Base-by-base conservation (phyloP, 805 yeast genomes). In the Kluyveromyces lactis region DNA sequence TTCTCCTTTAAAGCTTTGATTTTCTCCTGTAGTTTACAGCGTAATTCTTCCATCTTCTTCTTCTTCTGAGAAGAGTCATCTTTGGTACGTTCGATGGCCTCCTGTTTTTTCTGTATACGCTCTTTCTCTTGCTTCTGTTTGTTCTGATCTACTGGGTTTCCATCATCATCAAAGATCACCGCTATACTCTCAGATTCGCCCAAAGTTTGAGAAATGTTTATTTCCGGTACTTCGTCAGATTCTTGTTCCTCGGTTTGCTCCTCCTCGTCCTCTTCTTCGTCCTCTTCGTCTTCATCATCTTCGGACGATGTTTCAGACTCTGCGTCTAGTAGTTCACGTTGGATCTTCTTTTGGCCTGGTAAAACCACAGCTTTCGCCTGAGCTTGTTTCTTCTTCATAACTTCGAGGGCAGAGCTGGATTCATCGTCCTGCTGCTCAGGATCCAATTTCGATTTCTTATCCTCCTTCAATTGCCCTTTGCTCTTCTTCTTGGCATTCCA, bases 401-500 rank as follows among this genome's bases (percentile, higher is more conserved):
- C 76, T 45, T 80, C 81, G 41, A 76, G 69, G 5, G 89, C 90
- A 32, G 64, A 52, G 12, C 73, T 71, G 40, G 68, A 67, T 30
- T 69, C 70, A 36, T 73, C 75, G 12, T 58, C 63, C 38, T 67
- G 65, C 16, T 65, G 56, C 18, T 70, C 71, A 0, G 95, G 95
- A 56, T 86, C 87, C 43, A 89, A 69, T 59, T 87, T 89, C 41
- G 76, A 74, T 47, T 75, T 67, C 56, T 82, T 83, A 46, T 74
- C 77, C 38, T 66, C 69, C 48, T 69, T 75, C 16, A 69, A 61
- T 48, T 85, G 86, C 39, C 71, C 75, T 50, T 81, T 83, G 23
- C 77, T 62, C 62, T 79, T 75, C 67, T 86, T 86, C 66, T 79
- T 84, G 51, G 80, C 81, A 51, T 81, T 79, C 97, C 97, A 89